A percentile compares a stretch with the other conserved stretches of the same genome.
Evolutionary conservation across 805 yeast species (phyloP).

Genomic region (Sugiyamaella valdiviana): DNA sequence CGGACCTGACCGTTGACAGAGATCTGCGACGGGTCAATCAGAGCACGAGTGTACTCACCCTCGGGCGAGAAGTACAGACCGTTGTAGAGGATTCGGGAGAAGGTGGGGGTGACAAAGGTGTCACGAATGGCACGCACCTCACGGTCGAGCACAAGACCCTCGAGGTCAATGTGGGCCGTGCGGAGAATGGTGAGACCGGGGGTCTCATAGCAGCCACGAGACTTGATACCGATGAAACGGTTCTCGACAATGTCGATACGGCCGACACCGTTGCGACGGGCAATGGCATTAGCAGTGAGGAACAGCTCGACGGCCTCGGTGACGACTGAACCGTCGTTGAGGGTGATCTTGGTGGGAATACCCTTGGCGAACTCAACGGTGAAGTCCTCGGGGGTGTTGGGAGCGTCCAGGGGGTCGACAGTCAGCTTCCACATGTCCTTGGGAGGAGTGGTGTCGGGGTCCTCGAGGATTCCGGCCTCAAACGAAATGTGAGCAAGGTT

Average conservation of each 20-base stretch:
- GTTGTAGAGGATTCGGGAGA: constrained; percentile 86
- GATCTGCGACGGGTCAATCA: constrained; percentile 83
- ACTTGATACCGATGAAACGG: constrained; percentile 97
- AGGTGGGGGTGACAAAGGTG: constrained; percentile 86
- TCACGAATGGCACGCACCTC: constrained; percentile 97
- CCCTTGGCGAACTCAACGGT: constrained; percentile 79
- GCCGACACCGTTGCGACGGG: constrained; percentile 99
- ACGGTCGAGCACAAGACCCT: constrained; percentile 94
- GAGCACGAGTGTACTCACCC: constrained; percentile 82
- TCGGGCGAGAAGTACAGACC: constrained; percentile 98
- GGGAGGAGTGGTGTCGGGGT: constrained; percentile 98
- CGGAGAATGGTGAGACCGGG: constrained; percentile 96
- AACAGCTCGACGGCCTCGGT: constrained; percentile 90
- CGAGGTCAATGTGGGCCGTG: constrained; percentile 90
- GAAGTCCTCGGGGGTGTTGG: constrained; percentile 86
- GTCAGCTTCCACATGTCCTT: constrained; percentile 99
- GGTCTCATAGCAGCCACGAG: constrained; percentile 99
- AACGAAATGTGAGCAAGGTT: constrained; percentile 98
- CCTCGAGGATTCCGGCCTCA: constrained; percentile 99
- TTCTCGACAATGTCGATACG: constrained; percentile 98
- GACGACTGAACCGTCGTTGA: constrained; percentile 51
- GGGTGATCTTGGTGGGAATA: constrained; percentile 72
- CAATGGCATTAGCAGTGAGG: constrained; percentile 86
- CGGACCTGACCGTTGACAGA: constrained; percentile 96
- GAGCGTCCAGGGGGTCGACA: constrained; percentile 93